Evolutionary conservation across 257 asterid species (phyloP), one percentile per base, ranked within the genome.

Genomic region (Verbena officinalis): DNA sequence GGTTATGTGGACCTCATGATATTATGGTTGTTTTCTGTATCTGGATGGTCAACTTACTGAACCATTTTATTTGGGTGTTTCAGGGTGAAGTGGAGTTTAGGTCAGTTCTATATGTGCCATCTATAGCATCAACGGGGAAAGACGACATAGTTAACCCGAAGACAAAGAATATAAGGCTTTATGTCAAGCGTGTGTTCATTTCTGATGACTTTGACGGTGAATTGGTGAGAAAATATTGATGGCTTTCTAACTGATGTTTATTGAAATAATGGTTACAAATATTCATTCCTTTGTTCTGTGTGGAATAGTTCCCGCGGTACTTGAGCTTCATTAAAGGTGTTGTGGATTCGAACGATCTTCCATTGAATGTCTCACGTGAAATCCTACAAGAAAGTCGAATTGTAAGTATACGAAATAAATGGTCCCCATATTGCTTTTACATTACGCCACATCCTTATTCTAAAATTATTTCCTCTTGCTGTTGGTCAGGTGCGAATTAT

Each of bases 61-160:
- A 38, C 46, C 46, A 22, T 54, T 61, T 8, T 12, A 43, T 75
- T 71, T 63, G 45, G 49, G 58, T 84, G 52, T 49, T 59, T 49
- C 71, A 94, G 99, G 99, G 99, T 66, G 99, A 94, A 82, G 99
- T 94, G 52, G 99, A 94, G 84, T 94, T 94, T 75, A 84, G 96
- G 66, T 90, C 96, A 53, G 72, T 94, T 49, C 78, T 94, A 14
- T 94, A 81, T 73, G 97, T 88, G 73, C 99, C 99, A 17, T 71
- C 96, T 48, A 76, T 81, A 65, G 78, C 93, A 69, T 81, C 97
- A 20, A 64, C 73, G 46, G 96, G 95, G 50, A 90, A 84, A 80
- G 96, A 90, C 67, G 99, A 94, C 64, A 72, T 90, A 39, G 69
- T 78, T 73, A 94, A 90, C 71, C 81, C 90, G 67, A 94, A 94